phyloP scores from a whole-genome alignment of 345 rosid genomes.

The Camelina hispida region DNA sequence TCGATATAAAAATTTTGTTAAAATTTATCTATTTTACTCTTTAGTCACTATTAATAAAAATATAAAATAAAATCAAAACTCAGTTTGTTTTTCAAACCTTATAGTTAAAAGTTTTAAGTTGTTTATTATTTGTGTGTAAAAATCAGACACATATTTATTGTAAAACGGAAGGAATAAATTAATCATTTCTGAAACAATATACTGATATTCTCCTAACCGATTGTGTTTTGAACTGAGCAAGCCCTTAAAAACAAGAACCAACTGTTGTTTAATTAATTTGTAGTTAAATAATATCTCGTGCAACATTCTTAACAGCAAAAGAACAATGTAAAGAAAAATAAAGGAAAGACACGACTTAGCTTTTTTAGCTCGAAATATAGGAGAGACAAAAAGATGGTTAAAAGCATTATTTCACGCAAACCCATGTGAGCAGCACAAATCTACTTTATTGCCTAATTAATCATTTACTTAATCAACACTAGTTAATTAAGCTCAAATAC shows the following conservation, averaged over 20 bases:
- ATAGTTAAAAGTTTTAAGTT: too few relatives aligned
- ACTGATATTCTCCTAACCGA: background rate
- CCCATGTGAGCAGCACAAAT: constrained; percentile 60
- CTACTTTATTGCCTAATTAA: constrained; percentile 44
- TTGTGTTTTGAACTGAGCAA: background rate
- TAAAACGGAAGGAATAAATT: background rate
- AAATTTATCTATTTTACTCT: background rate
- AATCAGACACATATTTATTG: background rate
- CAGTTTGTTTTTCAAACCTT: background rate
- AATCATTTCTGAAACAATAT: background rate
- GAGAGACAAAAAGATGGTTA: constrained; percentile 52
- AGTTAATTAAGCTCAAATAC: constrained; percentile 12
- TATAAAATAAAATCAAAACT: background rate
- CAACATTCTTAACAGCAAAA: constrained; percentile 21
- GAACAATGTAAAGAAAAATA: constrained; percentile 16
- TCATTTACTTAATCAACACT: constrained; percentile 42
- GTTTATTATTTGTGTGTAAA: background rate
- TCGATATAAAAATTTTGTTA: background rate
- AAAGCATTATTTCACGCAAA: constrained; percentile 45
- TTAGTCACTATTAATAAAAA: background rate
- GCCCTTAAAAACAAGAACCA: background rate
- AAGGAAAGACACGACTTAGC: constrained; percentile 47
- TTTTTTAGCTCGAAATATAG: constrained; percentile 40
- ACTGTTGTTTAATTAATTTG: background rate
- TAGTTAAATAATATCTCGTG: constrained; percentile 14